Base-by-base conservation (phyloP, 192 early-diverging fungal species). In the Neocallimastix lanati region DNA sequence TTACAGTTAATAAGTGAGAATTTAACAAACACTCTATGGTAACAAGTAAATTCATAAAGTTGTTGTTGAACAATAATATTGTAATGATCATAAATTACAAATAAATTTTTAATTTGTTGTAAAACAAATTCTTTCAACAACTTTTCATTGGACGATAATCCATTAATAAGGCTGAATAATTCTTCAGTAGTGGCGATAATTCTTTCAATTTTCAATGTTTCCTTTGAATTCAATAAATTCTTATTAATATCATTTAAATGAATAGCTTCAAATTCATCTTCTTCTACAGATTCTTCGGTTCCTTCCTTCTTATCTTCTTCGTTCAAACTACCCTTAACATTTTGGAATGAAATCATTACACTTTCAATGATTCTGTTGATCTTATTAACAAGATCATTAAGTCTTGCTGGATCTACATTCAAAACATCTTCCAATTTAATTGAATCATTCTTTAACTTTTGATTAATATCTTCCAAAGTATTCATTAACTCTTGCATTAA, bases 11-110 rank as follows among this genome's bases (percentile, higher is more conserved):
- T 84, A 78, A 91, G 93, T 0, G 89, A 84, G 30, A 96, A 84
- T 81, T 96, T 96, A 79, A 86, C 84, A 76, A 92, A 82, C 0
- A 92, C 84, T 78, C 88, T 89, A 86, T 97, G 95, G 21, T 33
- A 29, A 40, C 50, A 67, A 9, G 11, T 67, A 67, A 25, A 67
- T 67, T 67, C 50, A 67, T 67, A 67, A 7, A 67, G 4, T n/a
- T 67, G 50, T 67, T 67, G 50, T 67, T 67, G 50, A n/a, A 67
- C 50, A 9, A 67, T 67, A 0, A 9, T n/a, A n/a, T 67, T 67
- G 11, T 67, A 67, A 67, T 67, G 50, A n/a, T 67, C 50, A 67
- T 27, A 67, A 9, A 67, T 67, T 1, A 67, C 25, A 67, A 67
- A 67, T 21, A 67, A 25, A 2, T 25, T 67, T n/a, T 67, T 15